Conservation (phyloP, 805 yeast species). For the Candida broadrunensis region DNA sequence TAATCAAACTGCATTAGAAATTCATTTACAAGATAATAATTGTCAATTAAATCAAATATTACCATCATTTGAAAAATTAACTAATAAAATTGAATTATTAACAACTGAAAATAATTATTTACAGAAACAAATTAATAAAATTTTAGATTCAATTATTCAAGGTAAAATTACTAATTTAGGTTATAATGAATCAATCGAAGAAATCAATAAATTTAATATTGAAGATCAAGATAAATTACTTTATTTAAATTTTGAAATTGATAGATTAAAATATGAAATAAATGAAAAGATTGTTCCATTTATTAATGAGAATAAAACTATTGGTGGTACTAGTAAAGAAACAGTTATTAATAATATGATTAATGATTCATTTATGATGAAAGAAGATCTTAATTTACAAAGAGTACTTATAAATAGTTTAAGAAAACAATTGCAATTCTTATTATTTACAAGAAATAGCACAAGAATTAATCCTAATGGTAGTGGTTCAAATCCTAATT, state of each 20-base stretch:
- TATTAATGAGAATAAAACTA: conserved; percentile 18
- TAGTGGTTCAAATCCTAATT: background rate
- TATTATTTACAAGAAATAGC: conserved; percentile 41
- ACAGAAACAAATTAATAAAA: conserved; percentile 42
- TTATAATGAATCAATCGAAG: conserved; percentile 45
- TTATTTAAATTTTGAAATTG: conserved; percentile 40
- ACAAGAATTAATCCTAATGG: conserved; percentile 1
- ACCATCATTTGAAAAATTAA: conserved; percentile 22
- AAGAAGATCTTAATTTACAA: conserved; percentile 47
- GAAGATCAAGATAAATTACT: conserved; percentile 26
- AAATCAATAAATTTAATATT: conserved; percentile 27
- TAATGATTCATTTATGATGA: conserved; percentile 36
- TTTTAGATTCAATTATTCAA: conserved; percentile 45
- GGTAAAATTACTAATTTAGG: conserved; percentile 53
- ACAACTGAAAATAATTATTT: conserved; percentile 35
- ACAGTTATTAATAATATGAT: conserved; percentile 28
- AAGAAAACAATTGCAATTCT: conserved; percentile 50
- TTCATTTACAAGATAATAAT: conserved; percentile 26
- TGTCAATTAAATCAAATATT: conserved; percentile 29
- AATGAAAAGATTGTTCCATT: conserved; percentile 37
- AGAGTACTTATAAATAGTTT: conserved; percentile 42
- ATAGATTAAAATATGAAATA: conserved; percentile 39
- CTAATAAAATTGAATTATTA: conserved; percentile 22
- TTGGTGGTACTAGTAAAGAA: conserved; percentile 20
- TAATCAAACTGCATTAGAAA: conserved; percentile 33